Evolutionary conservation across 805 yeast species (phyloP), one percentile per base, ranked within the genome.

Genomic region (Hanseniaspora lindneri): DNA sequence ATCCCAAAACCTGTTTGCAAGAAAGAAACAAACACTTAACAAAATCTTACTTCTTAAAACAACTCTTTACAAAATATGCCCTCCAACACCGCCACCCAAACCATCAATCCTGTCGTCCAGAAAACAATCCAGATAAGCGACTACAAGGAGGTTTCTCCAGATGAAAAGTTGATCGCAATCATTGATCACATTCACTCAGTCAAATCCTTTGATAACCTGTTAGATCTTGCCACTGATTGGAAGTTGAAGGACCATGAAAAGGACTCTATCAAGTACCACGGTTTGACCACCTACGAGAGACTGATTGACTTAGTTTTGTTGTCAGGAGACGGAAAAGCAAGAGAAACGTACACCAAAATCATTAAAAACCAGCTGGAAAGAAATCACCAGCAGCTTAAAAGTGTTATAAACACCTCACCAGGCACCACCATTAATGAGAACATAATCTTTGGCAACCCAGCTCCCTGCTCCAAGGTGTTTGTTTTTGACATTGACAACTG

Each of bases 401-500:
- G 66, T 0, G 51, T 67, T 16, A 52, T 53, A 2, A 64, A 68
- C 43, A 65, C 65, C 1, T 70, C 71, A 0, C 62, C 62, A 3
- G 55, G 58, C 30, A 52, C 60, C 1, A 54, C 59, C 1, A 59
- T 67, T 39, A 60, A 61, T 1, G 55, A 63, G 11, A 64, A 64
- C 27, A 49, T 52, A 16, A 37, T 44, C 4, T 55, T 30, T 13
- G 17, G 54, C 4, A 66, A 66, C 1, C 58, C 64, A 5, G 60
- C 60, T 16, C 63, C 65, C 0, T 51, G 58, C 28, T 21, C 55
- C 19, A 64, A 58, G 21, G 66, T 71, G 14, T 84, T 92, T 65
- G 86, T 79, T 64, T 89, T 89, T 58, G 98, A 89, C 62, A 86
- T 89, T 48, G 98, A 89, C 68, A 89, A 89, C 63, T 87, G 96